phyloP scores from a whole-genome alignment of 2,329 filamentous ascomycete species.

The Fusarium compactum region DNA sequence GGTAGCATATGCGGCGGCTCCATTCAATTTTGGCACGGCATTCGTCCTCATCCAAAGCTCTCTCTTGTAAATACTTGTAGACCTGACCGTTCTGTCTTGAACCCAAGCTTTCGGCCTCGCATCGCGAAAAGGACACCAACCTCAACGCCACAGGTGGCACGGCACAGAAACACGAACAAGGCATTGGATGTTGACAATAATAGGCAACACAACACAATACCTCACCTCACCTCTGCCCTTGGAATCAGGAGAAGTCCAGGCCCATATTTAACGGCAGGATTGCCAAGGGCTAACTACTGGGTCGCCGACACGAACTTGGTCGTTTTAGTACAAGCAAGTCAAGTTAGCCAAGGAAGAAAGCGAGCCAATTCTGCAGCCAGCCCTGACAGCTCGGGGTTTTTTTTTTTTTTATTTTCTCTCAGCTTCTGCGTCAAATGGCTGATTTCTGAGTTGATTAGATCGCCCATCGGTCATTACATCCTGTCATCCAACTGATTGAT shows the following conservation, averaged over 20 bases:
- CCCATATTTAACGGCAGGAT: conserved; percentile 29
- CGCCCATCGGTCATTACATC: background rate
- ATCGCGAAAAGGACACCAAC: conserved; percentile 7
- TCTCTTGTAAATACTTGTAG: background rate
- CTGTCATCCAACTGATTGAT: background rate
- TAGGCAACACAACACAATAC: conserved; percentile 17
- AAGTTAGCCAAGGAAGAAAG: conserved; percentile 12
- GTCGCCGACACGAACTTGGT: conserved; percentile 37
- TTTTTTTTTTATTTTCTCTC: background rate
- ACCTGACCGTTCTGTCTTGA: conserved; percentile 4
- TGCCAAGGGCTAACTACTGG: conserved; percentile 35
- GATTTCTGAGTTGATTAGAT: conserved; percentile 24
- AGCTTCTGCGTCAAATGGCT: conserved; percentile 1
- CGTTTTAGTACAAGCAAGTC: conserved; percentile 26
- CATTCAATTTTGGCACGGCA: background rate
- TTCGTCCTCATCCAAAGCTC: background rate
- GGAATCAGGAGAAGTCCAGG: conserved; percentile 5
- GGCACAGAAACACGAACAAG: background rate
- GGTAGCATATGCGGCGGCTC: background rate
- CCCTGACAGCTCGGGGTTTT: conserved; percentile 8
- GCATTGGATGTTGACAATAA: conserved; percentile 39
- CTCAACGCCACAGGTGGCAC: conserved; percentile 25
- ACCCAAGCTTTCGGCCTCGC: conserved; percentile 21
- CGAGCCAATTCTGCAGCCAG: conserved; percentile 27
- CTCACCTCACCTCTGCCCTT: background rate